These are phyloP conservation scores for Aspergillus eucalypticola DNA, from an alignment of 2,329 filamentous ascomycete species.

Conservation along the genomic window DNA sequence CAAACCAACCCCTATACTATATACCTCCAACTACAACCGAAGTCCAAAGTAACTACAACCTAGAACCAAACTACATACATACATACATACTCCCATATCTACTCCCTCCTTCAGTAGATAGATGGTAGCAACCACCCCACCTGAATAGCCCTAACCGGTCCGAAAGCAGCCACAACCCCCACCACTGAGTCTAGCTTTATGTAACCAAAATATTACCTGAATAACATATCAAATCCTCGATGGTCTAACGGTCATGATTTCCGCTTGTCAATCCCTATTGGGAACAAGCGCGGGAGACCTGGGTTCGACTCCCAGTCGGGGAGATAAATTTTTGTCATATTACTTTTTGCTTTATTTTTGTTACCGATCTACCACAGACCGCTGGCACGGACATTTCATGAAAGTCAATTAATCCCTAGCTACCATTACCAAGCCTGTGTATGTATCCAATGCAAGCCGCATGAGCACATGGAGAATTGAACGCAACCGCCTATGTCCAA, in stretches of 20 bases:
- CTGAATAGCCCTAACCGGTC: too few relatives aligned
- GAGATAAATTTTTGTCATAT: not conserved
- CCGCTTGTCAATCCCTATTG: not conserved
- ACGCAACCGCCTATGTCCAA: not conserved
- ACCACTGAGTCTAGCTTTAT: not conserved
- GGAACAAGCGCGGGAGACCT: slow-evolving; percentile 11
- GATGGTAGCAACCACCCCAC: not conserved
- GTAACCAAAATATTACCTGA: not conserved
- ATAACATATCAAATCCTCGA: not conserved
- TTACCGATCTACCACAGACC: not conserved
- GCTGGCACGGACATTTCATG: not conserved
- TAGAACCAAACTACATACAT: too few relatives aligned
- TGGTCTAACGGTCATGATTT: slow-evolving; percentile 13
- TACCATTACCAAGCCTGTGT: not conserved
- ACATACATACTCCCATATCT: too few relatives aligned
- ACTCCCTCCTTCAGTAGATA: not conserved
- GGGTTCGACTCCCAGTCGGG: slow-evolving; percentile 11
- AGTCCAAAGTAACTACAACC: too few relatives aligned
- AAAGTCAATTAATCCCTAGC: not conserved
- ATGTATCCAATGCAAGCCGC: slow-evolving; percentile 4
- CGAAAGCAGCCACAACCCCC: too few relatives aligned
- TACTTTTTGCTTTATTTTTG: not conserved
- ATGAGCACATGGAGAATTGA: not conserved
- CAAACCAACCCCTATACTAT: too few relatives aligned
- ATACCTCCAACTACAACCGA: too few relatives aligned